Conservation (phyloP, 169 alveolate species). For the Babesia ovis region DNA sequence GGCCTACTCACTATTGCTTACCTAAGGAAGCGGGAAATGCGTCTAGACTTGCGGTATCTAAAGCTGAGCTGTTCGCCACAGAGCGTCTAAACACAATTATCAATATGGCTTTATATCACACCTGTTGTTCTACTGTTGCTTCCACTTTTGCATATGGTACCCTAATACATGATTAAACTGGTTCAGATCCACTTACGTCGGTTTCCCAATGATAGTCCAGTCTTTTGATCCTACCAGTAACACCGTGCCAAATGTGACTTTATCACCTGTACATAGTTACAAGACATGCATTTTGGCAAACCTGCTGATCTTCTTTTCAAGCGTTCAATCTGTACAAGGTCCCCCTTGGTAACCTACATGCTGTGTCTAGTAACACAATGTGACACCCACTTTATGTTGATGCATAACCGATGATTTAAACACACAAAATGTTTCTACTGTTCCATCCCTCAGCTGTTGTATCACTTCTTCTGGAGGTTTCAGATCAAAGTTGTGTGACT, state of each 20-base stretch:
- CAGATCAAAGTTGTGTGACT: conserved; percentile 65
- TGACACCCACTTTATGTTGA: conserved; percentile 72
- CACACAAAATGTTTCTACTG: conserved; percentile 67
- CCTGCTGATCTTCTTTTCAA: conserved; percentile 82
- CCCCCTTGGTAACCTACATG: conserved; percentile 82
- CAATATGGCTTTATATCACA: background rate
- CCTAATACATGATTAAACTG: conserved; percentile 44
- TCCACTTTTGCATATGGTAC: conserved; percentile 85
- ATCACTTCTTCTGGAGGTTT: conserved; percentile 68
- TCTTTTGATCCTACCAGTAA: conserved; percentile 81
- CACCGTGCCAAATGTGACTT: conserved; percentile 83
- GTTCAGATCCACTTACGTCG: conserved; percentile 63
- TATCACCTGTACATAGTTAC: conserved; percentile 56
- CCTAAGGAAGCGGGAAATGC: conserved; percentile 83
- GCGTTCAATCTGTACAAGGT: conserved; percentile 84
- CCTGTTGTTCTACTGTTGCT: conserved; percentile 85
- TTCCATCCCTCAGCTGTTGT: conserved; percentile 33
- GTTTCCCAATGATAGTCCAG: conserved; percentile 88
- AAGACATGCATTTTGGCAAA: conserved; percentile 5
- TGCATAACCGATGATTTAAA: conserved; percentile 73
- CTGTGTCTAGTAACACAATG: background rate
- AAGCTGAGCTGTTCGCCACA: conserved; percentile 84
- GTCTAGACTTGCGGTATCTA: conserved; percentile 79
- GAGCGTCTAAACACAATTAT: conserved; percentile 60
- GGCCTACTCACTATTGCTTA: background rate